Base-by-base conservation (phyloP, 2,329 filamentous ascomycete genomes). In the Paecilomyces formosus region DNA sequence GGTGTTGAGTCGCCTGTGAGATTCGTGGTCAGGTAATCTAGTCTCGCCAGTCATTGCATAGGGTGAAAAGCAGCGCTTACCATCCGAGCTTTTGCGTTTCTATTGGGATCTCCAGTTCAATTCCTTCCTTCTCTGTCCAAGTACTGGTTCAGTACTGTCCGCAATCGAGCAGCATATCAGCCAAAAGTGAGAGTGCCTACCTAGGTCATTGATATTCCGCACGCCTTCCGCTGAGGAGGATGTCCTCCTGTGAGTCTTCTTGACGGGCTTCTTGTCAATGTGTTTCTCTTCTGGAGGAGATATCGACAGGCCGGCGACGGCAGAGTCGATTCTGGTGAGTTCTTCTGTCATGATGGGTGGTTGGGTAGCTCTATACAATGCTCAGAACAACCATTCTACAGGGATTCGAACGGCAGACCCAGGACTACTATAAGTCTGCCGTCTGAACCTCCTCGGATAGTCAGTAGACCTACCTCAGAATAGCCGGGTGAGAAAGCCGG, bases 81-180 rank as follows among this genome's bases (percentile, higher is more conserved):
- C 91, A 96, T 76, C 90, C 90, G 60, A 92, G 88, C 78, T 87
- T 88, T 75, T 95, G 91, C 57, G 91, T 95, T 78, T 96, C 90
- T 60, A 85, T 81, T 39, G 90, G 86, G 67, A 96, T 87, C 69
- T 86, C 72, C 59, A 96, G 81, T 62, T 89, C 83, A 65, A 85
- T 87, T 58, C 83, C 83, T 70, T 90, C 85, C 71, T 86, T 85
- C 77, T 92, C 91, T 95, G 73, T 64, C 49, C 0, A 33, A 15
- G 24, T 12, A 18, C n/a, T 12, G 58, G 57, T 59, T 35, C n/a
- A 54, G 56, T 18, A 45, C 18, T 18, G 18, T 45, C 21, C 31
- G 50, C 5, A n/a, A 33, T 6, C 13, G 33, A 18, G 39, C 21
- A 18, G 30, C 21, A 45, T 7, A 28, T n/a, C 21, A 28, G 26